These are phyloP conservation scores for Setaria viridis DNA, from an alignment of 202 grass and related monocot species.

Conservation along the genomic window DNA sequence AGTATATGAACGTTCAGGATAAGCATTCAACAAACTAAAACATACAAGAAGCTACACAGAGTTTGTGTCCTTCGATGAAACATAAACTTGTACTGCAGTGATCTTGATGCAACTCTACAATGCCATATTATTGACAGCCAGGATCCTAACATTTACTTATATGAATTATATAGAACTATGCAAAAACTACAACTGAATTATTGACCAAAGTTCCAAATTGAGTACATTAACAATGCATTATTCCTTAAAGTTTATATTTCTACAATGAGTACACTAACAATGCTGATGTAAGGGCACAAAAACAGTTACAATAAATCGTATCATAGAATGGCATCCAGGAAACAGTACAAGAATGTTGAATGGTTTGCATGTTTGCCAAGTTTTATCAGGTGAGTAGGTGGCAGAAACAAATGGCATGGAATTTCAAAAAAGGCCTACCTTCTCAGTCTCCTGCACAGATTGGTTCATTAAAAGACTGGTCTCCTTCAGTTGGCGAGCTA, in stretches of 20 bases:
- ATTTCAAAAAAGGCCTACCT: constrained; percentile 42
- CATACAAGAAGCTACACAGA: neutral
- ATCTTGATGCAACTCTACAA: neutral
- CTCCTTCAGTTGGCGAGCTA: constrained; percentile 78
- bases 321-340: neutral
- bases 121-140: neutral
- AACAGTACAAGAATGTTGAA: neutral
- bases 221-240: too few relatives aligned
- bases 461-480: constrained; percentile 74
- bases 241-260: too few relatives aligned
- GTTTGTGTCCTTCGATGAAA: neutral
- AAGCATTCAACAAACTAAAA: neutral
- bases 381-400: neutral
- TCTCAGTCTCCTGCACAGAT: constrained; percentile 76
- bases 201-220: too few relatives aligned
- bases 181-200: too few relatives aligned
- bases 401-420: neutral
- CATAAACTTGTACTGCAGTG: neutral
- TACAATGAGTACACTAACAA: neutral
- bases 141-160: neutral
- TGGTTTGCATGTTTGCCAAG: neutral
- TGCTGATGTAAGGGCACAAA: neutral
- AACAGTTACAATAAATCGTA: neutral
- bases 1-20: neutral
- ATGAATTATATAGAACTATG: neutral